phyloP scores from a whole-genome alignment of 2,329 filamentous ascomycete genomes.

The Penicillium palitans region DNA sequence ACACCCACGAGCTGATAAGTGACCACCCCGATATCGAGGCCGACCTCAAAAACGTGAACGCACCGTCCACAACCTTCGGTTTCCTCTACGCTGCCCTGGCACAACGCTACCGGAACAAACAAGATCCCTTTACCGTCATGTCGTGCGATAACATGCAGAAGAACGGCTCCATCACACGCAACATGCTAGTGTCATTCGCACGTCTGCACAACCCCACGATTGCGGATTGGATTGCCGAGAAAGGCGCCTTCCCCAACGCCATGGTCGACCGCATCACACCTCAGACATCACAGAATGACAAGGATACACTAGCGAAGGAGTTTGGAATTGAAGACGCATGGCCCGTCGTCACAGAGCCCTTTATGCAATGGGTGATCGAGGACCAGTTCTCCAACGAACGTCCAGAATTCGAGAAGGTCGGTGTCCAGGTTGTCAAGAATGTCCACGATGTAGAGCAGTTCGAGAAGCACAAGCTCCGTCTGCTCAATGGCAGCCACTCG shows the following conservation, averaged over 20 bases:
- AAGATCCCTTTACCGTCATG: conserved; percentile 55
- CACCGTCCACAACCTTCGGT: conserved; percentile 53
- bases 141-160: conserved; percentile 61
- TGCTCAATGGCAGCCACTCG: conserved; percentile 56
- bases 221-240: conserved; percentile 51
- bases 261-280: conserved; percentile 60
- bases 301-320: conserved; percentile 44
- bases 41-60: conserved; percentile 48
- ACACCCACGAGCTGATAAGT: conserved; percentile 54
- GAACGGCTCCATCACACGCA: conserved; percentile 55
- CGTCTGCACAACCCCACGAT: conserved; percentile 49
- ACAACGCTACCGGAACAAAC: conserved; percentile 47
- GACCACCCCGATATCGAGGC: conserved; percentile 53
- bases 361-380: conserved; percentile 59
- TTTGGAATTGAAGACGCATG: conserved; percentile 54
- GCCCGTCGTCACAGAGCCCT: conserved; percentile 58
- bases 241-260: conserved; percentile 55
- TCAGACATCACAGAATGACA: conserved; percentile 51
- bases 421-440: conserved; percentile 54
- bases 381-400: conserved; percentile 55
- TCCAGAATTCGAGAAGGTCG: conserved; percentile 54
- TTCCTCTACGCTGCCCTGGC: conserved; percentile 55
- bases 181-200: conserved; percentile 55
- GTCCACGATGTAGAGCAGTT: conserved; percentile 57
- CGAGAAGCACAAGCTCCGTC: conserved; percentile 58